Evolutionary conservation across 2,329 filamentous ascomycete genomes (phyloP), one percentile per base, ranked within the genome.

Genomic region (Cryphonectria naterciae): DNA sequence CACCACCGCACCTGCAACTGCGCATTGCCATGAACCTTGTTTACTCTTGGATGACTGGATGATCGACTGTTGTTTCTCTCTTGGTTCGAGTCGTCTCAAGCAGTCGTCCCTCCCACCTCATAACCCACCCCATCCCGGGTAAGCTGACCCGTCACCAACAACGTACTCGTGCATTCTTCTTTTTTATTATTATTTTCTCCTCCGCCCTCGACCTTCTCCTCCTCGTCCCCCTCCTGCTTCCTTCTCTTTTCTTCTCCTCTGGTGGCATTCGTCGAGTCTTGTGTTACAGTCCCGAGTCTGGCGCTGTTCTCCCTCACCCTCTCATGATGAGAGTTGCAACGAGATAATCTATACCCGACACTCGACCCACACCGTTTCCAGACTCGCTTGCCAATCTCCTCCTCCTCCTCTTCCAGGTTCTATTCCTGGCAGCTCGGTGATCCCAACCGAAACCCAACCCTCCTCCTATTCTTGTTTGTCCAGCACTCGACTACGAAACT

Each of bases 331-430:
- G 63, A 35, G 28, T 52, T 28, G 25, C 64, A 39, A 62, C 22
- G 41, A n/a, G 11, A 56, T 66, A 54, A 56, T 39, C 64, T 15
- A 32, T 49, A 56, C 64, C 32, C n/a, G n/a, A 41, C 25, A 32
- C 28, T 41, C n/a, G 64, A 66, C 49, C 64, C 64, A 66, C 64
- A 54, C 41, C 22, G 15, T 32, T 32, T 58, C 32, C 49, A 66
- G 64, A 49, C 64, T 66, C 49, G 64, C 49, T 41, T 66, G 43
- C 49, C 49, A 22, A 25, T 66, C 46, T n/a, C 22, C 64, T 35
- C 64, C 46, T 49, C 35, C 43, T 22, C 49, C n/a, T 65, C 35
- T 39, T 39, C 46, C 64, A 19, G 22, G 28, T 35, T 32, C 25
- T 4, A 25, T 64, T 32, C 39, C 32, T 32, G 43, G 43, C 25